Evolutionary conservation across 108 stramenopile species (phyloP).

Genomic region (Skeletonema marinoi): DNA sequence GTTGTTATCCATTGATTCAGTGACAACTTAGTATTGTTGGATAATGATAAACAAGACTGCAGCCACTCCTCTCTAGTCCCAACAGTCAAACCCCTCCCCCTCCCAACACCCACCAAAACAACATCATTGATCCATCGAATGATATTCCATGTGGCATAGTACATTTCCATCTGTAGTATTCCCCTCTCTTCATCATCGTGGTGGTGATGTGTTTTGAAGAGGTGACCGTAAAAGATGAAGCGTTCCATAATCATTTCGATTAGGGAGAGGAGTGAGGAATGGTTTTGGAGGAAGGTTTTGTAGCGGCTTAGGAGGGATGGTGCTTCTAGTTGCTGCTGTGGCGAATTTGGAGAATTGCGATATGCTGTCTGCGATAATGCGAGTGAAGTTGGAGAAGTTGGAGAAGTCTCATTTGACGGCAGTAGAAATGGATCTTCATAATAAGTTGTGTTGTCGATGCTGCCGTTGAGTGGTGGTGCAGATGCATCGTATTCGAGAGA

Average conservation of each 20-base stretch:
- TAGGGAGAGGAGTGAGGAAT: constrained; percentile 26
- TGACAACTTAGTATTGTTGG: background rate
- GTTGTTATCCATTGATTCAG: constrained; percentile 3
- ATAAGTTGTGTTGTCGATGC: background rate
- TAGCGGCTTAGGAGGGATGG: constrained; percentile 22
- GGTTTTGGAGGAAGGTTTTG: constrained; percentile 26
- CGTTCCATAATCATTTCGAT: constrained; percentile 47
- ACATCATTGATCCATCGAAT: constrained; percentile 43
- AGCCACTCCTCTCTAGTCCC: constrained; percentile 36
- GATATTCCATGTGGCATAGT: constrained; percentile 42
- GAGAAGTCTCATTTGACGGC: background rate
- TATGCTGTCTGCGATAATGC: background rate
- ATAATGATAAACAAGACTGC: background rate
- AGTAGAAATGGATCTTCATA: constrained; percentile 7
- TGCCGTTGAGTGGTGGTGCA: background rate
- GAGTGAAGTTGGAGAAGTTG: background rate
- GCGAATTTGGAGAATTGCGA: background rate
- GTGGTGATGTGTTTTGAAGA: constrained; percentile 13
- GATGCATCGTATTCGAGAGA: background rate
- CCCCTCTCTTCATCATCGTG: constrained; percentile 17
- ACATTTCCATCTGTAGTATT: constrained; percentile 23
- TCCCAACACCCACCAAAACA: constrained; percentile 31
- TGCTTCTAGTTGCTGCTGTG: constrained; percentile 24
- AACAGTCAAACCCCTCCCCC: constrained; percentile 39
- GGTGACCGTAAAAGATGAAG: constrained; percentile 36